These are phyloP conservation scores for Albophoma yamanashiensis DNA, from an alignment of 2,329 filamentous ascomycete genomes.

Conservation along the genomic window DNA sequence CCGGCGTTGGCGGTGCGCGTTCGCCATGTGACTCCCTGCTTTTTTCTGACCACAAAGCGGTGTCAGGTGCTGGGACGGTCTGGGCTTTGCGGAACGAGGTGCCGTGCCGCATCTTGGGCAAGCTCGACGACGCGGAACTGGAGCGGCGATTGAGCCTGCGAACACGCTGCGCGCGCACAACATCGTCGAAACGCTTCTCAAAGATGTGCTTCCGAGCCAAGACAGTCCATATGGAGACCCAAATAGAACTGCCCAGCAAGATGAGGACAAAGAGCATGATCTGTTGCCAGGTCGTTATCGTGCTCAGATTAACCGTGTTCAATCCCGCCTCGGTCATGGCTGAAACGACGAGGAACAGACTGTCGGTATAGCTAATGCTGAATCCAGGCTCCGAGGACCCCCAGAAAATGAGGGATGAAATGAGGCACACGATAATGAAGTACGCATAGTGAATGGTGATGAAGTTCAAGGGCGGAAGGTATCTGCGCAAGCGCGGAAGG, in stretches of 20 bases:
- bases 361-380: background rate
- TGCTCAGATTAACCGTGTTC: background rate
- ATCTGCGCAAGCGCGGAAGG: background rate
- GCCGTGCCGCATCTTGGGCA: background rate
- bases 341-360: background rate
- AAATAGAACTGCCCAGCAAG: background rate
- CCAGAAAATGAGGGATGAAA: background rate
- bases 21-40: background rate
- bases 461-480: background rate
- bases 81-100: background rate
- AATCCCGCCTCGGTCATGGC: background rate
- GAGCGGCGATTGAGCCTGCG: background rate
- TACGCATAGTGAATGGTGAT: background rate
- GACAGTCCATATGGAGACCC: background rate
- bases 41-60: background rate
- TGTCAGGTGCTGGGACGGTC: background rate
- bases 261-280: background rate
- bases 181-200: background rate
- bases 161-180: background rate
- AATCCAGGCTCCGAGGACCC: background rate
- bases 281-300: background rate
- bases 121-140: background rate
- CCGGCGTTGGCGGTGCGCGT: background rate
- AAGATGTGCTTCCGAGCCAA: background rate
- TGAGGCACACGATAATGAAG: background rate